Percentiles rank a stretch among this genome's conserved stretches.
Conservation (phyloP, 2,329 filamentous ascomycete species). For the Tolypocladium pustulatum region DNA sequence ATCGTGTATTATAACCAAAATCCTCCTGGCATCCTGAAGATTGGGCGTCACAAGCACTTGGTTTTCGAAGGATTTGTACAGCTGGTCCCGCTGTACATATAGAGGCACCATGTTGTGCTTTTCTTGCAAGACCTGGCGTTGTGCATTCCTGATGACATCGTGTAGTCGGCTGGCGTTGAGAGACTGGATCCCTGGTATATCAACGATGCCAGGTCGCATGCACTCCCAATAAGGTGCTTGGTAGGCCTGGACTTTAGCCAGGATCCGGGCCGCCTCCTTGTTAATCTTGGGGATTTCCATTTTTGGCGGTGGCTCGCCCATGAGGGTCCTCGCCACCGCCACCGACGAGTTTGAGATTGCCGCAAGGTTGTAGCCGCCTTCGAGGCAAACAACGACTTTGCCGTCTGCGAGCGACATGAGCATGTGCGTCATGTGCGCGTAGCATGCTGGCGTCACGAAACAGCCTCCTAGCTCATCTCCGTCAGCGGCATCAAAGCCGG, state of each 20-base stretch:
- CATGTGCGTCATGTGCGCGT: slow-evolving; percentile 99
- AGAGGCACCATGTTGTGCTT: slow-evolving; percentile 71
- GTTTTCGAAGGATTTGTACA: slow-evolving; percentile 72
- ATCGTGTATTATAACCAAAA: slow-evolving; percentile 85
- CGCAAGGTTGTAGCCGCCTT: slow-evolving; percentile 89
- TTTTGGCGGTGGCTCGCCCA: slow-evolving; percentile 78
- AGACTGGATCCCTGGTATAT: slow-evolving; percentile 39
- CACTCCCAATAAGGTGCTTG: slow-evolving; percentile 77
- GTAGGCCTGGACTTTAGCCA: slow-evolving; percentile 48
- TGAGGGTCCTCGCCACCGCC: slow-evolving; percentile 82
- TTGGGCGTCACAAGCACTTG: slow-evolving; percentile 75
- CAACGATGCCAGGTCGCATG: slow-evolving; percentile 59
- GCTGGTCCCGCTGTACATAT: slow-evolving; percentile 61
- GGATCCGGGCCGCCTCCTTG: slow-evolving; percentile 42
- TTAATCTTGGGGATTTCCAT: slow-evolving; percentile 47
- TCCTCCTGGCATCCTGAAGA: slow-evolving; percentile 52
- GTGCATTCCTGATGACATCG: slow-evolving; percentile 69
- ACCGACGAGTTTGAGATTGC: slow-evolving; percentile 90
- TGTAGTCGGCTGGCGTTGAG: slow-evolving; percentile 57
- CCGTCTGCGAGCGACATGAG: slow-evolving; percentile 88
- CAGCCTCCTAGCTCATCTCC: slow-evolving; percentile 90
- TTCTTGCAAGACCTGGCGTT: slow-evolving; percentile 60
- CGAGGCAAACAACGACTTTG: slow-evolving; percentile 83
- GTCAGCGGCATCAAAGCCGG: slow-evolving; percentile 90
- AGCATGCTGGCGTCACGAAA: slow-evolving; percentile 82